Percentiles rank a stretch among this genome's conserved stretches.
Conservation (phyloP, 192 early-diverging fungal species). For the Backusella liffmaniae region DNA sequence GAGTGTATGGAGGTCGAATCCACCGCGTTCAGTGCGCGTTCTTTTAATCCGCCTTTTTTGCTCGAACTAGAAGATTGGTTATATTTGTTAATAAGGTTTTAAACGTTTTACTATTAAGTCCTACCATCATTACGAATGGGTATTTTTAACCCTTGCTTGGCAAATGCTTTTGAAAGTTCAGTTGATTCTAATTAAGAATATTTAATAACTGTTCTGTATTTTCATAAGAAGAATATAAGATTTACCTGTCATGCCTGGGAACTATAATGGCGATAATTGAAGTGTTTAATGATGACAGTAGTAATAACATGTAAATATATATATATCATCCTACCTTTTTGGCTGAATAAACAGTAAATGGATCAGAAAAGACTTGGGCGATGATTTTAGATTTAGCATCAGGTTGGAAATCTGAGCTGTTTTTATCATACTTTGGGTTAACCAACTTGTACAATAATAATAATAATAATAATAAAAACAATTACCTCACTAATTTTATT, state of each 20-base stretch:
- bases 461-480: background rate
- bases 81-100: conserved; percentile 5
- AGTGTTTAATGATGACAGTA: background rate
- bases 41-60: conserved; percentile 16
- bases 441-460: too few relatives aligned
- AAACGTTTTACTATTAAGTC: background rate
- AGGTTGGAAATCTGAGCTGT: conserved; percentile 19
- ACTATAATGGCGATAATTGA: conserved; percentile 26
- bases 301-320: background rate
- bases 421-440: background rate
- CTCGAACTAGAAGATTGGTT: conserved; percentile 8
- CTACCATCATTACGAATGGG: conserved; percentile 69
- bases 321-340: conserved; percentile 49
- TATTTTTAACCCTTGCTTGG: conserved; percentile 80
- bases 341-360: conserved; percentile 77
- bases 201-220: background rate
- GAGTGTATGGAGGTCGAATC: background rate
- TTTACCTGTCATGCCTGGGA: conserved; percentile 80
- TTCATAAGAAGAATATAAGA: background rate
- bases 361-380: conserved; percentile 57
- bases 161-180: conserved; percentile 69
- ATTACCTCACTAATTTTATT: conserved; percentile 65
- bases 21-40: background rate
- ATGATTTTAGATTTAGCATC: conserved; percentile 43
- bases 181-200: conserved; percentile 60